phyloP scores from a whole-genome alignment of 1,139 yeast genomes.

The Arxiozyma heterogenica region DNA sequence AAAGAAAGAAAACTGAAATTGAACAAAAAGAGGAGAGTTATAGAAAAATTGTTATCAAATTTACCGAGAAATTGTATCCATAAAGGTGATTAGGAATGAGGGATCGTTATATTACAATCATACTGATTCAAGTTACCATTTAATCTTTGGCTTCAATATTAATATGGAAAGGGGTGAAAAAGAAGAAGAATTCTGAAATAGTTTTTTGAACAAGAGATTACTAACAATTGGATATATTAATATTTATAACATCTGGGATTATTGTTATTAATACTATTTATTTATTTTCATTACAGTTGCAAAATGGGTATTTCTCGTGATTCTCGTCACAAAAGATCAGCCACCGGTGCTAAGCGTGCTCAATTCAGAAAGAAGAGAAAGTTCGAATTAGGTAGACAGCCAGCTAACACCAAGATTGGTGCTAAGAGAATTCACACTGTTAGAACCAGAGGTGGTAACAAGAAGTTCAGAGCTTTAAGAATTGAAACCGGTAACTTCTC shows the following conservation, averaged over 20 bases:
- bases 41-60: neutral
- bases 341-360: conserved; percentile 99
- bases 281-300: conserved; percentile 7
- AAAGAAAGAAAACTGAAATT: neutral
- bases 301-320: conserved; percentile 99
- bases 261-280: neutral
- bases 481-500: conserved; percentile 99
- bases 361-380: conserved; percentile 99
- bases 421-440: conserved; percentile 97
- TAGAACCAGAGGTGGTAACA: conserved; percentile 99
- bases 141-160: neutral
- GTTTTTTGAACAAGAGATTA: neutral
- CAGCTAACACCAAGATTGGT: conserved; percentile 99
- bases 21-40: neutral
- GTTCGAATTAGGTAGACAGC: conserved; percentile 99
- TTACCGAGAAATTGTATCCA: neutral
- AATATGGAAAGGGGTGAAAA: neutral
- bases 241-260: neutral
- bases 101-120: too few relatives aligned
- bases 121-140: neutral
- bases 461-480: conserved; percentile 99
- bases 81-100: neutral
- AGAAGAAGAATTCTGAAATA: too few relatives aligned
- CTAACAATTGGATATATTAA: neutral
- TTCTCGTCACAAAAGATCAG: conserved; percentile 99